phyloP scores from a whole-genome alignment of 169 alveolate genomes.

The Eimeria falciformis region DNA sequence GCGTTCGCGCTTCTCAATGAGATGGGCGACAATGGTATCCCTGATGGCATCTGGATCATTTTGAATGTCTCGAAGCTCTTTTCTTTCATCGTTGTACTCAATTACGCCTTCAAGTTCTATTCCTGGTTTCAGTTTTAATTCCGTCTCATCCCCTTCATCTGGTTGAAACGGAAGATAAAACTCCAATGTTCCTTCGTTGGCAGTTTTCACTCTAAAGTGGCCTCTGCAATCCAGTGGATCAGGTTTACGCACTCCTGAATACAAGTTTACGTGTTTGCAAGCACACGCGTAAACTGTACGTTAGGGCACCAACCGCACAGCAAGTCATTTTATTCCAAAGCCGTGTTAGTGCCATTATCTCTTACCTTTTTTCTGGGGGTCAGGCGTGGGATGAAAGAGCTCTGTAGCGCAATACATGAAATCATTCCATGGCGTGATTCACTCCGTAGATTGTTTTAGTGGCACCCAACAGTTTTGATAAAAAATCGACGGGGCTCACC shows the following conservation, averaged over 20 bases:
- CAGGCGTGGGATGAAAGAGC: no score
- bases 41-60: conserved; percentile 65
- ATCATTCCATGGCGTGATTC: no score
- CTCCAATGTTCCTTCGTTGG: background rate
- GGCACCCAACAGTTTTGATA: no score
- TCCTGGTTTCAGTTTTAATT: conserved; percentile 11
- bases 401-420: no score
- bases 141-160: background rate
- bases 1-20: conserved; percentile 26
- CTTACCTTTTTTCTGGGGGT: no score
- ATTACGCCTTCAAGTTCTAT: conserved; percentile 22
- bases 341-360: no score
- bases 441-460: no score
- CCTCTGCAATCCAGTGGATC: conserved; percentile 49
- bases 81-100: conserved; percentile 39
- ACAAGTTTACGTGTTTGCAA: background rate
- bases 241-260: conserved; percentile 11
- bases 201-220: background rate
- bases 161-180: background rate
- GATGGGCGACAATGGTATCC: conserved; percentile 53
- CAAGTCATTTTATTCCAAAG: no score
- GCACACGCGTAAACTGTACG: no score
- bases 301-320: no score
- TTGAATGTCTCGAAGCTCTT: conserved; percentile 65
- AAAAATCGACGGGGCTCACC: no score